These are phyloP conservation scores for Wickerhamomyces subpelliculosus DNA, from an alignment of 805 yeast genomes.

Conservation along the genomic window DNA sequence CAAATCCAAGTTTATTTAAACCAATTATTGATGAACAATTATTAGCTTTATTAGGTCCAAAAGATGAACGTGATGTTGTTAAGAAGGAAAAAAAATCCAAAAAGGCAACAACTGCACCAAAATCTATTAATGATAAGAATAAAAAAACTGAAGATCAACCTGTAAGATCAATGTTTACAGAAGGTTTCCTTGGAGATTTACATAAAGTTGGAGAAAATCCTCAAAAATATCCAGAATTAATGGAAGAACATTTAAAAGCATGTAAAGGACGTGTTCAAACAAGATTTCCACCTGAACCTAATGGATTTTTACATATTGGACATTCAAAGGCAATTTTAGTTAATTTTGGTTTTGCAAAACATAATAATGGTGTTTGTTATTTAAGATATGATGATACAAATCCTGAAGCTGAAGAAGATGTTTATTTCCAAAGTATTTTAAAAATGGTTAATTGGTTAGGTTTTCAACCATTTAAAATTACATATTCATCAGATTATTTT, in stretches of 20 bases:
- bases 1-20: constrained; percentile 79
- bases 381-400: constrained; percentile 95
- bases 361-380: constrained; percentile 80
- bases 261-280: constrained; percentile 84
- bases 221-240: constrained; percentile 79
- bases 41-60: constrained; percentile 78
- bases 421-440: constrained; percentile 75
- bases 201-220: constrained; percentile 95
- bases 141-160: constrained; percentile 10
- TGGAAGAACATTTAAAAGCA: constrained; percentile 70
- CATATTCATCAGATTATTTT: constrained; percentile 94
- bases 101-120: constrained; percentile 23
- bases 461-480: constrained; percentile 85
- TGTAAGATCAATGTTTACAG: constrained; percentile 82
- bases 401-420: constrained; percentile 97
- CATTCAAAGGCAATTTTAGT: constrained; percentile 98
- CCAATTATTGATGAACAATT: constrained; percentile 78
- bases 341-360: constrained; percentile 94
- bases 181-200: constrained; percentile 92
- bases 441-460: constrained; percentile 93
- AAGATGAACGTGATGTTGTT: constrained; percentile 86
- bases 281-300: constrained; percentile 98
- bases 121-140: constrained; percentile 17
- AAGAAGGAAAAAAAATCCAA: constrained; percentile 70
- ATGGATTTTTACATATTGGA: constrained; percentile 95